Conservation (phyloP, 352 stramenopile species). For the Globisporangium okanoganense region DNA sequence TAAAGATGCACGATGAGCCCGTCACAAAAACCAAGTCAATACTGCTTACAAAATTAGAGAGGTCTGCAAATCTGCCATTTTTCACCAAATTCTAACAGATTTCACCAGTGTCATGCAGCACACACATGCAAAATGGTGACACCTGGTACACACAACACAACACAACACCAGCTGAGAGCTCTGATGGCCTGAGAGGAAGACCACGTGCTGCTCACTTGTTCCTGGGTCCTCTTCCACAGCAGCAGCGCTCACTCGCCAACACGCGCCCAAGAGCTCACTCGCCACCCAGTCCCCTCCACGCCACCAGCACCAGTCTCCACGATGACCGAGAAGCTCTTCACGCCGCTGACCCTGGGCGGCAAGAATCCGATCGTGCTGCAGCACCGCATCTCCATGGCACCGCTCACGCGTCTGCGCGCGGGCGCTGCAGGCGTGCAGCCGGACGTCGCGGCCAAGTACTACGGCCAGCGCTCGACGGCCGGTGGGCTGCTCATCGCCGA, state of each 20-base stretch:
- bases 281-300: background rate
- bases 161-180: background rate
- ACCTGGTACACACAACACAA: background rate
- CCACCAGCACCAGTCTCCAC: background rate
- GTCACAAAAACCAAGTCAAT: no score
- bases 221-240: background rate
- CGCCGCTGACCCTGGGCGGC: conserved; percentile 21
- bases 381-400: conserved; percentile 43
- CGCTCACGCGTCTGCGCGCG: conserved; percentile 30
- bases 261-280: background rate
- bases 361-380: conserved; percentile 27
- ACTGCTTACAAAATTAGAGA: no score
- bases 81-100: background rate
- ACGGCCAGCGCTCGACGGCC: conserved; percentile 45
- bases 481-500: conserved; percentile 64
- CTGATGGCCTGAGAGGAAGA: background rate
- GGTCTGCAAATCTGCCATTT: background rate
- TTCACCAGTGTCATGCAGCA: background rate
- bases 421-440: conserved; percentile 30
- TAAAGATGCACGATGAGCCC: no score
- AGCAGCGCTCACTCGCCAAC: conserved; percentile 7
- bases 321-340: conserved; percentile 24
- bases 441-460: conserved; percentile 52
- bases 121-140: background rate
- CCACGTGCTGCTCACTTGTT: background rate